A percentile compares a stretch with the other conserved stretches of the same genome.
Evolutionary conservation across 2,329 filamentous ascomycete species (phyloP).

Genomic region (Fusarium nisikadoi): DNA sequence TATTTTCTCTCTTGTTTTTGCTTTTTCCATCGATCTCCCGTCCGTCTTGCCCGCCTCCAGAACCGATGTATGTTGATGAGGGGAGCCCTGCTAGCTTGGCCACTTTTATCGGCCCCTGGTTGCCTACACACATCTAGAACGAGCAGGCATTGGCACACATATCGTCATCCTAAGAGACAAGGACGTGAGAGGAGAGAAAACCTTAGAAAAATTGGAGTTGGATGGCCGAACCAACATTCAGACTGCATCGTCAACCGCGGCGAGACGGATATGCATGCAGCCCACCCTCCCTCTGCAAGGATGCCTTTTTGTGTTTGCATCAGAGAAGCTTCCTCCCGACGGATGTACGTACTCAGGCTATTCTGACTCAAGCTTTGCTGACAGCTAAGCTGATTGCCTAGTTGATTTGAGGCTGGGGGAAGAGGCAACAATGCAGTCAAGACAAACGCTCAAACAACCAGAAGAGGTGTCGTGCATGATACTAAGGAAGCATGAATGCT

Average conservation of each 20-base stretch:
- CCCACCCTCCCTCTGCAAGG: conserved; percentile 25
- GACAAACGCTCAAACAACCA: not conserved
- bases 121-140: conserved; percentile 3
- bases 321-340: conserved; percentile 14
- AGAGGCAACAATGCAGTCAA: conserved; percentile 15
- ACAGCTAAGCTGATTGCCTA: not conserved
- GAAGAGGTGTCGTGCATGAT: conserved; percentile 17
- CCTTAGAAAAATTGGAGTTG: not conserved
- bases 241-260: conserved; percentile 29
- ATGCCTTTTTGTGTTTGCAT: conserved; percentile 29
- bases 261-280: conserved; percentile 34
- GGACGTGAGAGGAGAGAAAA: conserved; percentile 11
- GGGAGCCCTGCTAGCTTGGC: conserved; percentile 20
- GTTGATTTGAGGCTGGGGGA: conserved; percentile 13
- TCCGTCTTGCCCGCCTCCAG: conserved; percentile 39
- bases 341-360: not conserved
- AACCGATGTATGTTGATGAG: conserved; percentile 28
- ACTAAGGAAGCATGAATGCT: conserved; percentile 8
- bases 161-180: conserved; percentile 5
- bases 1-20: conserved; percentile 32
- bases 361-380: conserved; percentile 1
- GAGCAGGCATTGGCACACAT: conserved; percentile 11
- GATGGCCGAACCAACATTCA: conserved; percentile 13
- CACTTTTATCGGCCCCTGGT: conserved; percentile 24
- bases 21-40: conserved; percentile 39